Percentiles rank a stretch among this genome's conserved stretches.
These are phyloP conservation scores for Corylus heterophylla DNA, from an alignment of 306 rosid species.

Conservation along the genomic window DNA sequence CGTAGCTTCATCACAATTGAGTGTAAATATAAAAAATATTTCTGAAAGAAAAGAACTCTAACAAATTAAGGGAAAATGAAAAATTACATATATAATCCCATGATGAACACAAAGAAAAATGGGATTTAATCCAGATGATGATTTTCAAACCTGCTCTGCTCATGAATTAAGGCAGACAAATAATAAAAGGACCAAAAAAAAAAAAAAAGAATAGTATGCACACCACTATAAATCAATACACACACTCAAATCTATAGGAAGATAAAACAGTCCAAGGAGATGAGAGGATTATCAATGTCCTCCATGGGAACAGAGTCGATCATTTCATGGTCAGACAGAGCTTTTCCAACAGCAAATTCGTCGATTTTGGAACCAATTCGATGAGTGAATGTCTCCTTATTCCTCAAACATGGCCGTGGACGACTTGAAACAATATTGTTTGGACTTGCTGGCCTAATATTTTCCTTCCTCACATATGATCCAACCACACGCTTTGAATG, in stretches of 20 bases:
- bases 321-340: conserved; percentile 25
- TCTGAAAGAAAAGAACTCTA: neutral
- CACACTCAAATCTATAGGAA: conserved; percentile 52
- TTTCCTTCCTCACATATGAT: conserved; percentile 36
- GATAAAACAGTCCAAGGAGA: conserved; percentile 88
- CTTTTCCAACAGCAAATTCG: conserved; percentile 58
- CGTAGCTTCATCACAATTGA: neutral
- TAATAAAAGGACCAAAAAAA: neutral
- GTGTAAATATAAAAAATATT: neutral
- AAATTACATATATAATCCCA: neutral
- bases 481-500: conserved; percentile 28
- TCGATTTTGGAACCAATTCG: conserved; percentile 58
- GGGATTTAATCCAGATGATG: conserved; percentile 26
- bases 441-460: conserved; percentile 34
- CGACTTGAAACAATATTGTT: conserved; percentile 25
- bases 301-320: conserved; percentile 45
- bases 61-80: conserved; percentile 8
- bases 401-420: conserved; percentile 43
- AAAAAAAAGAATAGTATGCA: neutral
- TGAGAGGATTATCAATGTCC: conserved; percentile 80
- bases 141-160: conserved; percentile 10
- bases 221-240: conserved; percentile 5
- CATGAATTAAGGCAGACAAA: conserved; percentile 9
- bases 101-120: neutral
- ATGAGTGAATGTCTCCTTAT: conserved; percentile 40